Conservation (phyloP, 2,329 filamentous ascomycete species). For the Aspergillus novoparasiticus region DNA sequence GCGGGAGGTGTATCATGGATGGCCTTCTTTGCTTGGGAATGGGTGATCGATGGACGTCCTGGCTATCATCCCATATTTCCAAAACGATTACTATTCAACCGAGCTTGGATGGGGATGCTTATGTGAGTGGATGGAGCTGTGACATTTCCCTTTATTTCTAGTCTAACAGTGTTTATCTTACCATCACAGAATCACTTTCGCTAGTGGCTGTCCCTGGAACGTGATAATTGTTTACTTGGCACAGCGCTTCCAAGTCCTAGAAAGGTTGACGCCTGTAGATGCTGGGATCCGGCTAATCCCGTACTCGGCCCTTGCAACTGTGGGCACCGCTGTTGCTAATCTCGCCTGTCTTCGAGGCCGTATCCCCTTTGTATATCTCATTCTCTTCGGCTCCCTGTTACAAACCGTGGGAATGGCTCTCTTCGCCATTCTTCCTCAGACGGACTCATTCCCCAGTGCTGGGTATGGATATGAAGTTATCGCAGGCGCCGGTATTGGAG, state of each 20-base stretch:
- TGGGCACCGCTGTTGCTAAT: not conserved
- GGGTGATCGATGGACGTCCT: not conserved
- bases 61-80: constrained; percentile 4
- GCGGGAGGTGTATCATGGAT: not conserved
- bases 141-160: not conserved
- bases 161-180: not conserved
- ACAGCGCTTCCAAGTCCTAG: constrained; percentile 4
- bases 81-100: constrained; percentile 2
- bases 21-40: constrained; percentile 10
- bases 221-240: constrained; percentile 6
- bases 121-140: not conserved
- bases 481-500: constrained; percentile 1
- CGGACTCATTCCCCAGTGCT: not conserved
- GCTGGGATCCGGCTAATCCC: constrained; percentile 8
- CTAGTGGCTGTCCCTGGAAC: constrained; percentile 11
- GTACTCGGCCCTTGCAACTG: constrained; percentile 4
- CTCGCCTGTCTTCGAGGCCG: constrained; percentile 2
- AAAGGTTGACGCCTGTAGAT: not conserved
- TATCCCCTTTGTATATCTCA: constrained; percentile 7
- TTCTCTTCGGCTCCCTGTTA: constrained; percentile 5
- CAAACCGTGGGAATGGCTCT: constrained; percentile 4
- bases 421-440: not conserved
- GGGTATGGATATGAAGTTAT: constrained; percentile 7
- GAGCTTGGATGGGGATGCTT: constrained; percentile 9
- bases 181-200: constrained; percentile 3